Evolutionary conservation across 176 grass and related monocot genomes (phyloP), one percentile per base, ranked within the genome.

Genomic region (Melocanna baccifera): DNA sequence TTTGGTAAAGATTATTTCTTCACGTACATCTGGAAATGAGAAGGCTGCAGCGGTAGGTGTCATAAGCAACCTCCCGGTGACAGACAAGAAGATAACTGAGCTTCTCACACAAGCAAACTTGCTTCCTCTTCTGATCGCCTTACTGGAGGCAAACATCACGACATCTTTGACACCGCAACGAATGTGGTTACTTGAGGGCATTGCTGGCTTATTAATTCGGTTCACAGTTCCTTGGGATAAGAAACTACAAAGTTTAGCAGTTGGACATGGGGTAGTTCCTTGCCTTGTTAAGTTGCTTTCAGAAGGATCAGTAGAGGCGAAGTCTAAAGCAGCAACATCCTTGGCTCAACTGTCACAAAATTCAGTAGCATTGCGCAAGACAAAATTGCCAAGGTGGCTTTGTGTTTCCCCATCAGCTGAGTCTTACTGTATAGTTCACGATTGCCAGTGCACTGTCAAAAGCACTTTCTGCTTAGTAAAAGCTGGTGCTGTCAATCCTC

Each of bases 381-480:
- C 76, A 36, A 94, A 91, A 77, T 62, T 70, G 1, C 62, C 86
- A 20, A 92, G 87, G 88, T 91, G 92, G 85, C 62, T 97, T 0
- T 94, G 91, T 25, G 82, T 97, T 42, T 57, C 89, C 64, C 78
- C 90, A 32, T 91, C 92, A 42, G 84, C 89, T 5, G 92, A 94
- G 67, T 88, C 82, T 58, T 84, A 91, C 64, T 97, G 95, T 19
- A 84, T 86, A 41, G 86, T 94, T 68, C 95, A 97, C n/a, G 86
- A 67, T 26, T 81, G 34, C 19, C 79, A 85, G 19, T 97, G 95
- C 76, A 92, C 85, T 0, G 79, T 93, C 7, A 97, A 84, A 23
- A 94, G 58, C 82, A 94, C 90, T 9, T 97, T 97, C 50, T 97
- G 95, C 79, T 41, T 97, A 45, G 85, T 92, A 53, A 97, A 97